Evolutionary conservation across 352 stramenopile species (phyloP).

Genomic region (Phytophthora hybrid): DNA sequence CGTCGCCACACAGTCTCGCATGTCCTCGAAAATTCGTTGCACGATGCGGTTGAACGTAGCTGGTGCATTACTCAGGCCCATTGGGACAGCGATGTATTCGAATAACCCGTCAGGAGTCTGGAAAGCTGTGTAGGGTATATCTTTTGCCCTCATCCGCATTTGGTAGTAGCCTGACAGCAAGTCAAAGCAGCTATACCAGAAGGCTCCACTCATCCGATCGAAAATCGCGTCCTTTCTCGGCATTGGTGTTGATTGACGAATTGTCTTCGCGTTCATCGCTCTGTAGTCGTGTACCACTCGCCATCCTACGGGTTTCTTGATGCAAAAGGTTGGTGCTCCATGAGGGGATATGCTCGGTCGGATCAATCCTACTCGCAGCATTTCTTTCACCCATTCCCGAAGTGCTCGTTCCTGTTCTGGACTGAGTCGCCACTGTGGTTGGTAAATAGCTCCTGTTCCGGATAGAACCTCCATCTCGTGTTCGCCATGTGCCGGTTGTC

Average conservation of each 20-base stretch:
- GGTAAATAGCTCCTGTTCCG: not conserved
- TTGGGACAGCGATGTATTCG: conserved; percentile 1
- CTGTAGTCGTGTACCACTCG: conserved; percentile 10
- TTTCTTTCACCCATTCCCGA: not conserved
- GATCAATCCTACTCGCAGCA: not conserved
- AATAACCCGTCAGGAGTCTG: conserved; percentile 7
- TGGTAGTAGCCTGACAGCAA: conserved; percentile 13
- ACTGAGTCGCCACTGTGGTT: not conserved
- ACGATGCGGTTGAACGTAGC: conserved; percentile 15
- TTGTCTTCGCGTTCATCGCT: conserved; percentile 11
- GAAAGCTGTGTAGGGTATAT: conserved; percentile 9
- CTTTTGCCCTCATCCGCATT: conserved; percentile 5
- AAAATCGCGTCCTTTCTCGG: conserved; percentile 12
- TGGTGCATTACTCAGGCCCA: conserved; percentile 5
- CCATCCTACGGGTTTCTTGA: too few species aligned
- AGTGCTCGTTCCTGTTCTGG: not conserved
- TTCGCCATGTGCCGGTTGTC: not conserved
- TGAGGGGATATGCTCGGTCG: conserved; percentile 6
- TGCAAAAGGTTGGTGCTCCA: too few species aligned
- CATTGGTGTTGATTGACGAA: conserved; percentile 23
- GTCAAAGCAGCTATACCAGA: conserved; percentile 24
- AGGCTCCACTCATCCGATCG: conserved; percentile 6
- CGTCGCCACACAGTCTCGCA: not conserved
- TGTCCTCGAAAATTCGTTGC: not conserved
- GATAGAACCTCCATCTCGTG: not conserved